Percentiles rank a stretch among this genome's conserved stretches.
Conservation (phyloP, 2,329 filamentous ascomycete genomes). For the Onygenales sp. region DNA sequence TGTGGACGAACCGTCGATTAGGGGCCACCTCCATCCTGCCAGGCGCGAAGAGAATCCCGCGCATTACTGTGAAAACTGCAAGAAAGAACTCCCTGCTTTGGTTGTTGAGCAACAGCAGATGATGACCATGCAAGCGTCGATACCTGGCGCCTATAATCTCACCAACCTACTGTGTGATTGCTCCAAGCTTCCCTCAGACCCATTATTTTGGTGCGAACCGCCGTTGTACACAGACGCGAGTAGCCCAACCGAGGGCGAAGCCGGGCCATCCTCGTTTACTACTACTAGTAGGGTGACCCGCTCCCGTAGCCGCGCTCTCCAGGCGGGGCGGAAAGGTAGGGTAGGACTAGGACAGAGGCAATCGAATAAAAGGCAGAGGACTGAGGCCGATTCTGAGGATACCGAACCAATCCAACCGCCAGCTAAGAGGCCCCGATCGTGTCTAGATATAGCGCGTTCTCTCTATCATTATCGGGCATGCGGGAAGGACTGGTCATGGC, state of each 20-base stretch:
- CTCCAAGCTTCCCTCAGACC: not conserved
- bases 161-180: not conserved
- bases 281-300: not conserved
- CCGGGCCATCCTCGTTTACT: not conserved
- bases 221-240: not conserved
- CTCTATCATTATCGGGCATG: slow-evolving; percentile 23
- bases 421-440: slow-evolving; percentile 8
- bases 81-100: slow-evolving; percentile 2
- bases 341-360: not conserved
- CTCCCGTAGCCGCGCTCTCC: not conserved
- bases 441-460: slow-evolving; percentile 18
- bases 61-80: slow-evolving; percentile 22
- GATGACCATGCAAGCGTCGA: not conserved
- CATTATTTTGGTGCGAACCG: slow-evolving; percentile 3
- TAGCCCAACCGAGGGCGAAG: not conserved
- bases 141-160: not conserved
- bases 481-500: slow-evolving; percentile 25
- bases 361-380: slow-evolving; percentile 5
- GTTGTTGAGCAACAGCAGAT: not conserved
- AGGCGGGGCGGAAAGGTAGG: not conserved
- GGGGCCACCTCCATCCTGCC: slow-evolving; percentile 20
- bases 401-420: not conserved
- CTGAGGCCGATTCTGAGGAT: not conserved
- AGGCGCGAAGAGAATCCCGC: slow-evolving; percentile 4
- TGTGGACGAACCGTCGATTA: slow-evolving; percentile 26